These are phyloP conservation scores for Tinospora cordifolia DNA, from an alignment of 164 flowering plant genomes.

Conservation along the genomic window DNA sequence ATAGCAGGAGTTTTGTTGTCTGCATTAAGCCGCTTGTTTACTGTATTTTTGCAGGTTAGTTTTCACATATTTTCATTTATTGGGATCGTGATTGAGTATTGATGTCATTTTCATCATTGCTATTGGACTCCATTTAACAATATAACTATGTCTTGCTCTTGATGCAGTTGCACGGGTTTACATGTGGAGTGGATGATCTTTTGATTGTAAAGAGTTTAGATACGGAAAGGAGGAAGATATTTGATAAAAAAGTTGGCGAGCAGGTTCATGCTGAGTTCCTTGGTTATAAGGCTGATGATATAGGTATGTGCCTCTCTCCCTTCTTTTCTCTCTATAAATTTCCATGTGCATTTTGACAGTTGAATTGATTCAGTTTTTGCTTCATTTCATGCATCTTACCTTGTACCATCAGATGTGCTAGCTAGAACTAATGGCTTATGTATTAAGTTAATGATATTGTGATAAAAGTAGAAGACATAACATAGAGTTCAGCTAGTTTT, in stretches of 20 bases:
- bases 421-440: too few species aligned
- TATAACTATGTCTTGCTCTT: slow-evolving; percentile 1
- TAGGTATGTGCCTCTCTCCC: slow-evolving; percentile 35
- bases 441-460: too few species aligned
- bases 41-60: slow-evolving; percentile 70
- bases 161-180: slow-evolving; percentile 81
- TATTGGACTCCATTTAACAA: slow-evolving; percentile 7
- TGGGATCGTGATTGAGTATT: neutral
- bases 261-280: slow-evolving; percentile 50
- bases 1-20: slow-evolving; percentile 81
- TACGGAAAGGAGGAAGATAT: slow-evolving; percentile 34
- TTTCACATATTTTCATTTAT: neutral
- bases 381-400: neutral
- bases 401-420: too few species aligned
- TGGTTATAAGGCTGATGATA: slow-evolving; percentile 27
- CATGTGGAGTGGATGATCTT: slow-evolving; percentile 96
- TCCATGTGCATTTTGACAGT: neutral
- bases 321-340: neutral
- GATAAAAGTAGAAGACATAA: too few species aligned
- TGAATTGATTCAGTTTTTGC: neutral
- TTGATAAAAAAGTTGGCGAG: slow-evolving; percentile 56
- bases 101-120: neutral
- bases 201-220: slow-evolving; percentile 43
- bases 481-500: too few species aligned
- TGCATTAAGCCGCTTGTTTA: slow-evolving; percentile 76